Conservation (phyloP, 2,329 filamentous ascomycete genomes). For the Pestalotiopsis fici region DNA sequence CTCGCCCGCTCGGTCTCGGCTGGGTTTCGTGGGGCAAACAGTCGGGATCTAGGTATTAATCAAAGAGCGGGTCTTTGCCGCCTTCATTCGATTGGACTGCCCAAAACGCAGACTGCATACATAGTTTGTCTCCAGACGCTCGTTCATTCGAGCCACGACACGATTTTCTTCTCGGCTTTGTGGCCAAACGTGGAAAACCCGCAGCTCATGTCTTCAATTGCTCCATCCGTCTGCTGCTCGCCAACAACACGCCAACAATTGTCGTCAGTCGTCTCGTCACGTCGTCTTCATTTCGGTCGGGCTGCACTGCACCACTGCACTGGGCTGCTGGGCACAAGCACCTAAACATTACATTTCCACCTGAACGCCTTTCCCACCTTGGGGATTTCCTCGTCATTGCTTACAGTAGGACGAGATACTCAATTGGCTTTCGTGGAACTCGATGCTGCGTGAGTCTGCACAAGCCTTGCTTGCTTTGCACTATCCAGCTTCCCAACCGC, state of each 20-base stretch:
- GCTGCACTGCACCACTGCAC: too few species aligned
- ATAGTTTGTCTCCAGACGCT: conserved; percentile 27
- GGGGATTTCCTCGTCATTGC: not conserved
- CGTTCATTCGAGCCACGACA: conserved; percentile 41
- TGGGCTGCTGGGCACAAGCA: conserved; percentile 6
- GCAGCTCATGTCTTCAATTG: conserved; percentile 6
- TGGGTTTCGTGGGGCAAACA: conserved; percentile 11
- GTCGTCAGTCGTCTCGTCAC: not conserved
- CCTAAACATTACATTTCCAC: conserved; percentile 3
- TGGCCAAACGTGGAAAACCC: conserved; percentile 29
- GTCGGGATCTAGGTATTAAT: conserved; percentile 10
- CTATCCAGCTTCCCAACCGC: conserved; percentile 12
- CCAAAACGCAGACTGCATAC: conserved; percentile 32
- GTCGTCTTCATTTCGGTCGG: not conserved
- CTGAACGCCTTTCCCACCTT: not conserved
- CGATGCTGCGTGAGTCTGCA: conserved; percentile 14
- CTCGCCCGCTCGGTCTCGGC: not conserved
- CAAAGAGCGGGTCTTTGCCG: conserved; percentile 25
- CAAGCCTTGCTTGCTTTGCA: not conserved
- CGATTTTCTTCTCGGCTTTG: conserved; percentile 13
- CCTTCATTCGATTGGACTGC: conserved; percentile 33
- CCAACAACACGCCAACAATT: not conserved
- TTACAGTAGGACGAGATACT: conserved; percentile 3
- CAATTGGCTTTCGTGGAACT: conserved; percentile 12
- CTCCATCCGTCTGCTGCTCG: not conserved